Evolutionary conservation across 2,329 filamentous ascomycete species (phyloP), one percentile per base, ranked within the genome.

Genomic region (Oidium heveae): DNA sequence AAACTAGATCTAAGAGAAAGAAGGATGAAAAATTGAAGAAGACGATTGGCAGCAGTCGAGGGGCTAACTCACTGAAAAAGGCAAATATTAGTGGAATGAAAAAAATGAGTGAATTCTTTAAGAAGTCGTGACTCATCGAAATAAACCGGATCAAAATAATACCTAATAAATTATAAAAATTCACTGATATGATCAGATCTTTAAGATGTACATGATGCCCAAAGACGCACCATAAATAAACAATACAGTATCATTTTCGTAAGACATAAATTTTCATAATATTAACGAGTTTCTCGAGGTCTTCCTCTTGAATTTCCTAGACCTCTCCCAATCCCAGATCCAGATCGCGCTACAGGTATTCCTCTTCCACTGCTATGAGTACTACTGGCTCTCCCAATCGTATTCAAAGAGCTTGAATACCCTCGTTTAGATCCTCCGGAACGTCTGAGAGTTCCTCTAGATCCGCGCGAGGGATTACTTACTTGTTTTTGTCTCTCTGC

Each of bases 91-190:
- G 70, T 22, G 91, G 91, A 1, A 98, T 98, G 91, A 91, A 84
- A 74, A 98, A 96, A 72, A 76, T 98, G 76, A 94, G 85, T 65
- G 77, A 81, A 58, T 98, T 98, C 69, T 98, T 98, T 67, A 79
- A 79, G 57, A 93, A 89, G 69, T 70, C 69, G 56, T 64, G 52
- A 61, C 4, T 18, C 16, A 32, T 6, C 28, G 6, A 32, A 8
- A 32, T 8, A 32, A 32, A 32, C 28, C 1, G 28, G 9, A 32
- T 5, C 7, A 32, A 32, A 32, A 32, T 32, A 32, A 32, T 32
- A 32, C 28, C 3, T 32, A 6, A 6, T 8, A 6, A 8, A 8
- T 32, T 5, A 32, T 32, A 32, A 28, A 1, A 32, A 32, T 4
- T 32, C 7, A 8, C 28, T 32, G 28, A 32, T 8, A 32, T 32